Percentiles rank a stretch among this genome's conserved stretches.
phyloP scores from a whole-genome alignment of 306 rosid genomes.

The Morella rubra region DNA sequence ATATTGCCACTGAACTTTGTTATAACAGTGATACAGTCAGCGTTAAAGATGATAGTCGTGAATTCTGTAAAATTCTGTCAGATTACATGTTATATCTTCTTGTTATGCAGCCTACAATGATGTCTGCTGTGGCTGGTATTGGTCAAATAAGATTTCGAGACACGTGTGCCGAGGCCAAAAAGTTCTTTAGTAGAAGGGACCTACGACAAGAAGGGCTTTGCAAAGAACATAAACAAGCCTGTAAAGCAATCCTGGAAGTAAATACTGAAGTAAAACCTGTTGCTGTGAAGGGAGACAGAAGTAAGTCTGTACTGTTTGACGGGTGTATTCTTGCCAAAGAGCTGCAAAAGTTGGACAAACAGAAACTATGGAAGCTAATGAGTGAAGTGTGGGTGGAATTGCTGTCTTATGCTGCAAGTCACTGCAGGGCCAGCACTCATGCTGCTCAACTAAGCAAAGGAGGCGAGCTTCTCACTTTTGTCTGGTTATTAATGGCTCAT shows the following conservation, averaged over 20 bases:
- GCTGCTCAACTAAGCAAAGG: constrained; percentile 36
- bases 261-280: constrained; percentile 2
- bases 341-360: neutral
- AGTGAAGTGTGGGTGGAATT: constrained; percentile 34
- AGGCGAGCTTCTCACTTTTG: constrained; percentile 37
- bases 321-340: constrained; percentile 22
- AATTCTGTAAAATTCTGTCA: constrained; percentile 23
- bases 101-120: constrained; percentile 23
- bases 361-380: constrained; percentile 28
- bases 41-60: neutral
- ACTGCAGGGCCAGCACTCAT: no score
- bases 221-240: constrained; percentile 11
- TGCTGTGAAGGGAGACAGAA: constrained; percentile 34
- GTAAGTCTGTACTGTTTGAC: constrained; percentile 41
- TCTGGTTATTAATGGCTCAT: constrained; percentile 41
- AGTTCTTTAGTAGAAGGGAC: neutral
- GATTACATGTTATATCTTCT: constrained; percentile 35
- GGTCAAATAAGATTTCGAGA: constrained; percentile 26
- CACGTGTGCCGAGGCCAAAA: constrained; percentile 19
- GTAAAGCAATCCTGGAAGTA: neutral
- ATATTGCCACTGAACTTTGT: constrained; percentile 34
- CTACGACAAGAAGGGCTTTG: neutral
- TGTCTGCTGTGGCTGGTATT: constrained; percentile 28
- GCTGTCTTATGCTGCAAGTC: constrained; percentile 32
- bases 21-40: neutral